Percentiles rank a stretch among this genome's conserved stretches.
Conservation (phyloP, 2,329 filamentous ascomycete genomes). For the Alternaria sp. region DNA sequence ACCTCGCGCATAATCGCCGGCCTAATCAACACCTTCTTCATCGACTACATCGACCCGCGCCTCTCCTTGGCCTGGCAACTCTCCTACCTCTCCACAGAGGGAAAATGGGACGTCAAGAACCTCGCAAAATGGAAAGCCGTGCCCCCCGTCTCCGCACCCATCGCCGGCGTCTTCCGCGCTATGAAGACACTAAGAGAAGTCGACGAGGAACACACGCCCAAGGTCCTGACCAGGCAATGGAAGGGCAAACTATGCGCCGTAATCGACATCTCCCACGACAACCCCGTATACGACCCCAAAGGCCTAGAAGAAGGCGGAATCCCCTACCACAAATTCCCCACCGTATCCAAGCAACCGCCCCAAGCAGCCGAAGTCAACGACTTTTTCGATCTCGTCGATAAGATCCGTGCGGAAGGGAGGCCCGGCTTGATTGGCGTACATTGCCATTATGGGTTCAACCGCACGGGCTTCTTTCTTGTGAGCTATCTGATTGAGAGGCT, state of each 20-base stretch:
- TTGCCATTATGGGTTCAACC: constrained; percentile 95
- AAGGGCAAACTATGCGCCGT: constrained; percentile 73
- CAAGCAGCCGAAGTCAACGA: constrained; percentile 64
- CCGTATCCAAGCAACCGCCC: constrained; percentile 89
- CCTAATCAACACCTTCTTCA: constrained; percentile 82
- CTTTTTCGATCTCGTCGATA: constrained; percentile 66
- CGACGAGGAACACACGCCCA: constrained; percentile 81
- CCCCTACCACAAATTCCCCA: constrained; percentile 79
- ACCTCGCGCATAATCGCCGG: constrained; percentile 79
- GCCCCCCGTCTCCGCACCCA: constrained; percentile 75
- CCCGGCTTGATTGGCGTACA: constrained; percentile 74
- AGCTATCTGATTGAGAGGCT: constrained; percentile 88
- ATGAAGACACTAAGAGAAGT: constrained; percentile 94
- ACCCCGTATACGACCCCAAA: constrained; percentile 82
- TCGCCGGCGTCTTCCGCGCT: constrained; percentile 80
- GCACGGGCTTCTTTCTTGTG: constrained; percentile 89
- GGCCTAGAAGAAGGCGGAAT: constrained; percentile 55
- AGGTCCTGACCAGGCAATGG: constrained; percentile 73
- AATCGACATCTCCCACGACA: constrained; percentile 90
- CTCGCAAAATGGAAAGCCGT: constrained; percentile 88
- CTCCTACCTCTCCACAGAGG: constrained; percentile 83
- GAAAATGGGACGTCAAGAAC: constrained; percentile 99
- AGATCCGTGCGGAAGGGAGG: constrained; percentile 42
- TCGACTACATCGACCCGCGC: constrained; percentile 74
- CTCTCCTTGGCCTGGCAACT: constrained; percentile 90